phyloP scores from a whole-genome alignment of 768 basidiomycete genomes.

The Kwoniella dendrophila region DNA sequence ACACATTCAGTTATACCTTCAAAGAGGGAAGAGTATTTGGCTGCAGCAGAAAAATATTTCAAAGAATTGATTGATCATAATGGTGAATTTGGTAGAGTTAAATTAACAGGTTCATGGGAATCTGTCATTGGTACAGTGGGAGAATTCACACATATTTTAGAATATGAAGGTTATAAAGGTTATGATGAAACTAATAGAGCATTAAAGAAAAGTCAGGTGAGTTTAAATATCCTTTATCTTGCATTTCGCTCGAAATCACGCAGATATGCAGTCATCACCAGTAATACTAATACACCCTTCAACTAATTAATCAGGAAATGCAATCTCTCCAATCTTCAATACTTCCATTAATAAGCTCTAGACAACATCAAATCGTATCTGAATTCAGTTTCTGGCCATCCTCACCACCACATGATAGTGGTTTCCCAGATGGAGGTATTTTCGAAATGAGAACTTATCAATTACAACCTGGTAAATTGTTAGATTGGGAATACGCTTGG shows the following conservation, averaged over 20 bases:
- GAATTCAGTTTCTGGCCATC: conserved; percentile 97
- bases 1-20: conserved; percentile 81
- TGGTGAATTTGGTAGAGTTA: conserved; percentile 65
- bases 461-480: conserved; percentile 79
- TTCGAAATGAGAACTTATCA: conserved; percentile 88
- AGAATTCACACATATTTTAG: conserved; percentile 67
- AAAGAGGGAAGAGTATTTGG: conserved; percentile 78
- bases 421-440: conserved; percentile 65
- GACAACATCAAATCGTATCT: conserved; percentile 70
- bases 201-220: conserved; percentile 69
- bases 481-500: conserved; percentile 97
- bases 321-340: conserved; percentile 54
- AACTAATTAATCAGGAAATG: conserved; percentile 30
- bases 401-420: conserved; percentile 78
- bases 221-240: conserved; percentile 29
- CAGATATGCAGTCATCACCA: too few species aligned
- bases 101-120: conserved; percentile 94
- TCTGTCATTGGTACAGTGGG: conserved; percentile 82
- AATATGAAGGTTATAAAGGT: conserved; percentile 91
- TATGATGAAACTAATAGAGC: conserved; percentile 74
- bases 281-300: too few species aligned
- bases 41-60: conserved; percentile 85
- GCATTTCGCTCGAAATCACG: not conserved
- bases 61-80: conserved; percentile 71
- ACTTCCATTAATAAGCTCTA: conserved; percentile 72